Conservation (phyloP, 2,329 filamentous ascomycete genomes). For the Thermothelomyces thermophilus region DNA sequence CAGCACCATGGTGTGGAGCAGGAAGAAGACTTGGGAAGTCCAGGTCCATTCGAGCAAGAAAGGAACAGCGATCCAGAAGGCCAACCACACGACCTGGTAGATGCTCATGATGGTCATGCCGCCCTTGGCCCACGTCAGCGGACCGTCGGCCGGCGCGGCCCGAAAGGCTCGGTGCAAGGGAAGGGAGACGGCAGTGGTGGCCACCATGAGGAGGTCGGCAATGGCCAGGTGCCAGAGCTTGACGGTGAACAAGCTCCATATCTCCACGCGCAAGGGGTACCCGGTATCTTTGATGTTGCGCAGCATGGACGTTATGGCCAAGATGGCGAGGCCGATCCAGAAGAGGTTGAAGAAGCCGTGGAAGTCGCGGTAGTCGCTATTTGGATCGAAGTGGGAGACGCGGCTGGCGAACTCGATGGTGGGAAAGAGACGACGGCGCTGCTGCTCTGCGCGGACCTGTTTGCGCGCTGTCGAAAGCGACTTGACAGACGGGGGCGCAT, state of each 20-base stretch:
- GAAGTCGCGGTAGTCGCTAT: slow-evolving; percentile 89
- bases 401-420: slow-evolving; percentile 86
- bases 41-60: slow-evolving; percentile 88
- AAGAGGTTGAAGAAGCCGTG: slow-evolving; percentile 97
- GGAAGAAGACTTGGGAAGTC: slow-evolving; percentile 94
- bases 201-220: slow-evolving; percentile 80
- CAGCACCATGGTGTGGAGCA: slow-evolving; percentile 81
- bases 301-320: slow-evolving; percentile 91
- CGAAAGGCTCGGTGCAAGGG: slow-evolving; percentile 67
- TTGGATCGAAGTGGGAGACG: slow-evolving; percentile 91
- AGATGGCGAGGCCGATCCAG: slow-evolving; percentile 94
- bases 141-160: slow-evolving; percentile 39
- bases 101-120: slow-evolving; percentile 81
- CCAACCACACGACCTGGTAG: slow-evolving; percentile 73
- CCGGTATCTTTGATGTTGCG: slow-evolving; percentile 93
- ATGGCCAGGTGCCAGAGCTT: slow-evolving; percentile 83
- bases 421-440: slow-evolving; percentile 80
- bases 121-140: slow-evolving; percentile 64
- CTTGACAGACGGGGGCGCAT: slow-evolving; percentile 88
- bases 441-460: slow-evolving; percentile 72
- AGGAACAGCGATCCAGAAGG: slow-evolving; percentile 76
- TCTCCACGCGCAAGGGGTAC: slow-evolving; percentile 73
- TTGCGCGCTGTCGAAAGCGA: slow-evolving; percentile 80
- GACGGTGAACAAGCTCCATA: slow-evolving; percentile 81
- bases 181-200: slow-evolving; percentile 62